A percentile compares a stretch with the other conserved stretches of the same genome.
Conservation (phyloP, 2,329 filamentous ascomycete species). For the Xylaria sp. region DNA sequence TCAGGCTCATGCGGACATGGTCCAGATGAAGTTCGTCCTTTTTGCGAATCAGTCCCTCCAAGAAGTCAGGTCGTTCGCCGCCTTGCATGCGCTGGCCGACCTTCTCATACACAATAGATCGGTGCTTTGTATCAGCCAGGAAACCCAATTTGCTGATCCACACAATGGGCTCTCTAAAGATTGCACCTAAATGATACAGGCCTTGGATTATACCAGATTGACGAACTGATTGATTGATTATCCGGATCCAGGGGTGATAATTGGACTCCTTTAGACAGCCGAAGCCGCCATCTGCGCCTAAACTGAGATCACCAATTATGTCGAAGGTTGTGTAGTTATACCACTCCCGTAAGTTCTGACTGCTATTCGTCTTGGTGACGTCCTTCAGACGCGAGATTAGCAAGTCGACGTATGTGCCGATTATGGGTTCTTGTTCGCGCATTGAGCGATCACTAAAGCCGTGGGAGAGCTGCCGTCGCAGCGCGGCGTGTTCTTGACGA, state of each 20-base stretch:
- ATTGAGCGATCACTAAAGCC: slow-evolving; percentile 54
- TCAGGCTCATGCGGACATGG: slow-evolving; percentile 33
- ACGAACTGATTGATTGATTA: slow-evolving; percentile 44
- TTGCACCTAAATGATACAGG: slow-evolving; percentile 28
- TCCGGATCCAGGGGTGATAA: slow-evolving; percentile 49
- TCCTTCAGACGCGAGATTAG: slow-evolving; percentile 46
- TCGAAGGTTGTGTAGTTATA: slow-evolving; percentile 55
- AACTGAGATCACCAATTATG: slow-evolving; percentile 58
- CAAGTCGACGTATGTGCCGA: slow-evolving; percentile 51
- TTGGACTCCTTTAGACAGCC: slow-evolving; percentile 48
- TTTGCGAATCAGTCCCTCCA: slow-evolving; percentile 46
- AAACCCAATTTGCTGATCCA: slow-evolving; percentile 13
- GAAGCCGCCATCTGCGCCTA: slow-evolving; percentile 54
- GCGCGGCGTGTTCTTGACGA: slow-evolving; percentile 47
- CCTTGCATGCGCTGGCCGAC: slow-evolving; percentile 43
- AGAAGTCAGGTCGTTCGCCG: slow-evolving; percentile 46
- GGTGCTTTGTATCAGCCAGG: slow-evolving; percentile 30
- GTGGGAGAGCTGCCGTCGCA: slow-evolving; percentile 51
- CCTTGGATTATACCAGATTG: slow-evolving; percentile 29
- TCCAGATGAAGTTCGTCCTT: slow-evolving; percentile 42
- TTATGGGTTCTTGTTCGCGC: slow-evolving; percentile 55
- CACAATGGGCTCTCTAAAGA: slow-evolving; percentile 3
- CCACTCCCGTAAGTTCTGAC: slow-evolving; percentile 51
- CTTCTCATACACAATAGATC: slow-evolving; percentile 41
- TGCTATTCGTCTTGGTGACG: background rate